Percentiles rank a stretch among this genome's conserved stretches.
Evolutionary conservation across 306 rosid genomes (phyloP).

Genomic region (Pterocarpus santalinus): DNA sequence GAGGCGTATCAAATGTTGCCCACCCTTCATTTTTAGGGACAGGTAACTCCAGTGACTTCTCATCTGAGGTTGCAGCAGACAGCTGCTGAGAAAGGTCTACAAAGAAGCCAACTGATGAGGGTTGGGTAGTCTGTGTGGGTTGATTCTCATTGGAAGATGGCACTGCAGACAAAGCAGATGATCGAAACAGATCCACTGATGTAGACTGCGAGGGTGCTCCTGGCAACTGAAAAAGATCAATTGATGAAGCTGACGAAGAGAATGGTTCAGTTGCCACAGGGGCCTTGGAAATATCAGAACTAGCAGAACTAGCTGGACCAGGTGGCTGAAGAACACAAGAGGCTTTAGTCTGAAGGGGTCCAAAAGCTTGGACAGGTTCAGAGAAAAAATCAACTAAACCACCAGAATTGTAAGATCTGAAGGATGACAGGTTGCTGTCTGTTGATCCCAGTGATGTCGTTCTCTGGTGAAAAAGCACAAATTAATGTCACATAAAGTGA

Average conservation of each 20-base stretch:
- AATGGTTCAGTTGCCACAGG: constrained; percentile 41
- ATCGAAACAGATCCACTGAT: constrained; percentile 61
- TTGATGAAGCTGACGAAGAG: constrained; percentile 52
- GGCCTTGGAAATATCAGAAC: constrained; percentile 56
- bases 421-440: constrained; percentile 57
- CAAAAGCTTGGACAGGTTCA: constrained; percentile 57
- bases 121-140: constrained; percentile 46
- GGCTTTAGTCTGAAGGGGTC: constrained; percentile 45
- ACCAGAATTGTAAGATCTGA: constrained; percentile 55
- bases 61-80: constrained; percentile 51
- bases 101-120: constrained; percentile 60
- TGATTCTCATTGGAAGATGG: constrained; percentile 45
- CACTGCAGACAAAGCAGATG: constrained; percentile 45
- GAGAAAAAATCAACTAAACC: constrained; percentile 53
- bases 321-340: constrained; percentile 43
- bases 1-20: constrained; percentile 83
- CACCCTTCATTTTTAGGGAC: constrained; percentile 74
- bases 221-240: constrained; percentile 68
- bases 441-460: constrained; percentile 60
- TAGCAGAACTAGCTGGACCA: constrained; percentile 51
- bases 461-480: constrained; percentile 56
- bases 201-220: constrained; percentile 49
- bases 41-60: constrained; percentile 52
- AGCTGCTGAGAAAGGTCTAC: constrained; percentile 54
- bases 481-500: constrained; percentile 31